phyloP scores from a whole-genome alignment of 164 flowering plant species.

The Kalanchoe fedtschenkoi region DNA sequence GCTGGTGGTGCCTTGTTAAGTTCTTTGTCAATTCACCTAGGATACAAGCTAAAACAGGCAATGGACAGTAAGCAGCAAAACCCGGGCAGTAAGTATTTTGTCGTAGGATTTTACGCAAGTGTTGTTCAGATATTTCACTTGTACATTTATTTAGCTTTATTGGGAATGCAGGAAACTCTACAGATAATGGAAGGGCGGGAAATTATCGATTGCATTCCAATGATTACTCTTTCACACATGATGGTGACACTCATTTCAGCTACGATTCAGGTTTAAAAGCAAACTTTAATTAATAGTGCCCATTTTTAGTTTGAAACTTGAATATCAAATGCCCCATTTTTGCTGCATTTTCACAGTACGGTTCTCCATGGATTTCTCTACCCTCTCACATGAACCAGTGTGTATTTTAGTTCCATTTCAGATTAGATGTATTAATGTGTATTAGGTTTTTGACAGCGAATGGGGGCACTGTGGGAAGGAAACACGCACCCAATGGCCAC shows the following conservation, averaged over 20 bases:
- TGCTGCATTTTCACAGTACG: neutral
- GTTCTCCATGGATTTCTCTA: neutral
- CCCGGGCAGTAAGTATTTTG: slow-evolving; percentile 21
- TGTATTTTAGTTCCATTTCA: neutral
- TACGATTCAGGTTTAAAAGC: slow-evolving; percentile 43
- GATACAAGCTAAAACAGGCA: slow-evolving; percentile 76
- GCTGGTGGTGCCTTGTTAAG: slow-evolving; percentile 91
- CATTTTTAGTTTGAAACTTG: neutral
- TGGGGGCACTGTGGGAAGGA: slow-evolving; percentile 31
- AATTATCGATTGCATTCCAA: slow-evolving; percentile 36
- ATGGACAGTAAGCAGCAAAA: slow-evolving; percentile 41
- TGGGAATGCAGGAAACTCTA: slow-evolving; percentile 36
- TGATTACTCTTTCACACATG: slow-evolving; percentile 42
- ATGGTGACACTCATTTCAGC: slow-evolving; percentile 51
- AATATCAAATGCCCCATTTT: neutral
- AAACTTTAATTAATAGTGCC: neutral
- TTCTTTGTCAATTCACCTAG: slow-evolving; percentile 76
- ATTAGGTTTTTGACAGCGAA: slow-evolving; percentile 15
- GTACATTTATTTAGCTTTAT: slow-evolving; percentile 2
- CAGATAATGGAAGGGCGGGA: slow-evolving; percentile 32
- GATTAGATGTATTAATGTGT: neutral
- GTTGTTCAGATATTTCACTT: slow-evolving; percentile 4
- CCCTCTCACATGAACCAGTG: neutral
- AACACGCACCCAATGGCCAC: slow-evolving; percentile 29
- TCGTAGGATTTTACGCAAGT: slow-evolving; percentile 19